Conservation (phyloP, 768 basidiomycete species). For the Neoboletus brunneissimus region DNA sequence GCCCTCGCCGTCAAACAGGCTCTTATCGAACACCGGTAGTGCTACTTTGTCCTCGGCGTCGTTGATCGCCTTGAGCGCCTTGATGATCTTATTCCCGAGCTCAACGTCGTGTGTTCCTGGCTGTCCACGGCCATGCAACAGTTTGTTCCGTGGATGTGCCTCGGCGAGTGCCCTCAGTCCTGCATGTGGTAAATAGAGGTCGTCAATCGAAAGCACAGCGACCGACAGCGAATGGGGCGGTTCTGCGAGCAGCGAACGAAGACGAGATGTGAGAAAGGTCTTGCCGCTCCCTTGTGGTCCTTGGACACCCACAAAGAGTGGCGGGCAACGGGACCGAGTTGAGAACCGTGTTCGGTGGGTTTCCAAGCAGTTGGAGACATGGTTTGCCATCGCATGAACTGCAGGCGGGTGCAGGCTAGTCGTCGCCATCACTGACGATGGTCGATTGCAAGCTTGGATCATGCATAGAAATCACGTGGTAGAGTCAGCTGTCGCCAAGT, state of each 20-base stretch:
- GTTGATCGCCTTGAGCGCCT: constrained; percentile 46
- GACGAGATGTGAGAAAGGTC: constrained; percentile 66
- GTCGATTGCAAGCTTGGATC: background rate
- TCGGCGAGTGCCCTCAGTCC: constrained; percentile 54
- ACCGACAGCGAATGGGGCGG: constrained; percentile 52
- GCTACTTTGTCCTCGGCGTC: constrained; percentile 32
- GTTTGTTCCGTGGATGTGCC: constrained; percentile 48
- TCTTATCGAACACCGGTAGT: constrained; percentile 88
- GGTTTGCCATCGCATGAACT: constrained; percentile 37
- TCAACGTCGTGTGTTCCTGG: constrained; percentile 88
- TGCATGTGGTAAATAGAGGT: constrained; percentile 79
- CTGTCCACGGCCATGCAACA: constrained; percentile 83
- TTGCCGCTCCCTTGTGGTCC: constrained; percentile 96
- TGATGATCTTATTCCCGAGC: constrained; percentile 57
- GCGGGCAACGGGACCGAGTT: constrained; percentile 30
- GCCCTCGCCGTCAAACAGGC: constrained; percentile 73
- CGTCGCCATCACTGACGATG: constrained; percentile 14
- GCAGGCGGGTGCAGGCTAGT: constrained; percentile 27
- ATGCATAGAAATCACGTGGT: constrained; percentile 14
- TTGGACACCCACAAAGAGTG: constrained; percentile 84
- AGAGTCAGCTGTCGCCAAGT: background rate
- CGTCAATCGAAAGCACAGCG: constrained; percentile 73
- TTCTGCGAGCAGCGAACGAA: constrained; percentile 44
- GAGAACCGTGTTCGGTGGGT: constrained; percentile 26
- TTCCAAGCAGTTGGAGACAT: constrained; percentile 38